These are phyloP conservation scores for Fusarium phyllophilum DNA, from an alignment of 2,329 filamentous ascomycete species.

Conservation along the genomic window DNA sequence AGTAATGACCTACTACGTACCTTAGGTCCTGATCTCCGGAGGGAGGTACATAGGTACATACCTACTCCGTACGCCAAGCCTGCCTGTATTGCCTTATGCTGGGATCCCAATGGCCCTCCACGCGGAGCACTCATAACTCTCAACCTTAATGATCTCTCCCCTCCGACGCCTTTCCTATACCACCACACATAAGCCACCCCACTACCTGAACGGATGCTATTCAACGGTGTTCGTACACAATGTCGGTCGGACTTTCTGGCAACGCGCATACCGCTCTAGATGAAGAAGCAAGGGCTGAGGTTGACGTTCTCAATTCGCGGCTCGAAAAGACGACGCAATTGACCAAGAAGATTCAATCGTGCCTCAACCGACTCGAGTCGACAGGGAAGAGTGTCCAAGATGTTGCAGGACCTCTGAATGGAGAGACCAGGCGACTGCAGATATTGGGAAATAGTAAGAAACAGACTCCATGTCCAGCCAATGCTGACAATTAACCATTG, in stretches of 20 bases:
- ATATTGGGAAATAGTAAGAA: constrained; percentile 78
- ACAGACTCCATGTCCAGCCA: constrained; percentile 10
- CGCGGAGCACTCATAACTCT: not conserved
- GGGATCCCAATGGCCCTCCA: constrained; percentile 6
- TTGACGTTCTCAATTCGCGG: constrained; percentile 75
- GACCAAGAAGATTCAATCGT: constrained; percentile 95
- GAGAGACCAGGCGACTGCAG: constrained; percentile 90
- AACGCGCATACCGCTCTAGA: constrained; percentile 63
- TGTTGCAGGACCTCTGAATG: constrained; percentile 90
- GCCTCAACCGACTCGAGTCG: constrained; percentile 82
- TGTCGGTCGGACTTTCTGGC: constrained; percentile 62
- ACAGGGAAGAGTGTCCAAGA: constrained; percentile 92
- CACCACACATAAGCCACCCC: not conserved
- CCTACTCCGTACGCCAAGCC: not conserved
- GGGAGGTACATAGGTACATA: not conserved
- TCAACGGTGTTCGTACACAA: constrained; percentile 40
- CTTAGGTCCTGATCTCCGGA: not conserved
- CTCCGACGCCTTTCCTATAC: not conserved
- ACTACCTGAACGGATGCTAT: not conserved
- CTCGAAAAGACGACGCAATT: constrained; percentile 93
- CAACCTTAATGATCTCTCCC: constrained; percentile 1
- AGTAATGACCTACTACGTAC: constrained; percentile 22
- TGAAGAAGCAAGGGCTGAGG: constrained; percentile 75
- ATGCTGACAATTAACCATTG: constrained; percentile 21
- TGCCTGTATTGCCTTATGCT: not conserved